Evolutionary conservation across 148 eudicot genomes (phyloP).

Genomic region (Rhododendron molle): DNA sequence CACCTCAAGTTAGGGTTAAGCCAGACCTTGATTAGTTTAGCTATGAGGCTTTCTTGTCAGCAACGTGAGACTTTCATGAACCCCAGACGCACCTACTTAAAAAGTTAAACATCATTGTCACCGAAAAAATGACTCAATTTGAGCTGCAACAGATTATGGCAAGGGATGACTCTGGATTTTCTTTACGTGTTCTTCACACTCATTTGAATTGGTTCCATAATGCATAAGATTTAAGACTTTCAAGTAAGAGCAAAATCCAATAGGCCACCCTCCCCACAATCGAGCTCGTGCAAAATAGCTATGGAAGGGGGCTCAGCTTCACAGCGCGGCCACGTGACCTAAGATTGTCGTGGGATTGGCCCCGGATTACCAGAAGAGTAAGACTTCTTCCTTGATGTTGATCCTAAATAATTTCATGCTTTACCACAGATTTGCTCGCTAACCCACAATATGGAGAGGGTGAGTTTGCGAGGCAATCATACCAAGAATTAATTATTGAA

Average conservation of each 20-base stretch:
- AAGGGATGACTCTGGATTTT: not conserved
- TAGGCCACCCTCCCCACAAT: not conserved
- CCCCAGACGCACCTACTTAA: not conserved
- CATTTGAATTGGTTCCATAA: not conserved
- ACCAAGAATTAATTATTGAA: not conserved
- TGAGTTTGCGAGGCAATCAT: not conserved
- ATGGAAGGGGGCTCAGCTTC: not conserved
- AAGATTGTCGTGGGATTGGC: not conserved
- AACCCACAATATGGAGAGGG: not conserved
- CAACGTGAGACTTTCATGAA: not conserved
- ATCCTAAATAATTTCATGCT: not conserved
- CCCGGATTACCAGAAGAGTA: not conserved
- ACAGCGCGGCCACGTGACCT: not conserved
- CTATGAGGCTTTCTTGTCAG: not conserved
- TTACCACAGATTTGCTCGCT: not conserved
- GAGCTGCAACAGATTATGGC: not conserved
- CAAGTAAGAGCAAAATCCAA: not conserved
- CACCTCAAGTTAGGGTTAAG: not conserved
- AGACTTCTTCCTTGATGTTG: not conserved
- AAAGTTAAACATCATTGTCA: not conserved
- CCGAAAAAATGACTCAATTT: not conserved
- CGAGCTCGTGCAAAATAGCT: not conserved
- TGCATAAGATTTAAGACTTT: not conserved
- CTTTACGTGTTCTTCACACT: not conserved
- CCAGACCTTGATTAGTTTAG: not conserved